Evolutionary conservation across 1,139 yeast genomes (phyloP).

Genomic region (Meyerozyma smithsonii): DNA sequence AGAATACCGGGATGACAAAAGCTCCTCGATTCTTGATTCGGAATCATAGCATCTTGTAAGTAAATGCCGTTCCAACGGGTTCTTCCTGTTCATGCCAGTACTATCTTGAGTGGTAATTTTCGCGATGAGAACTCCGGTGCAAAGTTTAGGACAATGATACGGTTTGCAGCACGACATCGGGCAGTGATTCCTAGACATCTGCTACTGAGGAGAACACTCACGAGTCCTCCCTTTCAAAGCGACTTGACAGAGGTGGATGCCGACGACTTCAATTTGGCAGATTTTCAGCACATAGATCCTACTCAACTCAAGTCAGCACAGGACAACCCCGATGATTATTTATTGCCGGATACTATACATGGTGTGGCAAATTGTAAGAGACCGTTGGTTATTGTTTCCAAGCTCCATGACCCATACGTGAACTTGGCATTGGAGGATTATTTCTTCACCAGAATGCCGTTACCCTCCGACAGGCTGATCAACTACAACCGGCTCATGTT

Average conservation of each 20-base stretch:
- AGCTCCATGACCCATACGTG: conserved; percentile 58
- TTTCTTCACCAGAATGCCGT: conserved; percentile 63
- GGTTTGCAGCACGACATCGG: not conserved
- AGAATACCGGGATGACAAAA: conserved; percentile 55
- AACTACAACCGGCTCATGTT: conserved; percentile 55
- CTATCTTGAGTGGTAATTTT: not conserved
- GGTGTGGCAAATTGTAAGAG: conserved; percentile 13
- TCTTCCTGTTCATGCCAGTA: conserved; percentile 27
- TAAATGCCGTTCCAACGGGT: conserved; percentile 47
- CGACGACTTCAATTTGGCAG: conserved; percentile 36
- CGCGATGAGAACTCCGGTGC: conserved; percentile 4
- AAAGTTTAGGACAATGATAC: not conserved
- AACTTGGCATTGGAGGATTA: conserved; percentile 84
- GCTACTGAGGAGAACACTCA: conserved; percentile 2
- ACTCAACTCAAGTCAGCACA: conserved; percentile 11
- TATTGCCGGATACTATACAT: no score
- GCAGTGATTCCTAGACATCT: not conserved
- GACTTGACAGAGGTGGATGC: conserved; percentile 30
- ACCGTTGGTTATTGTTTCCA: conserved; percentile 40
- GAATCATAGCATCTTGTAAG: conserved; percentile 48
- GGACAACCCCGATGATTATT: no score
- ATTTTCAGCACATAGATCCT: conserved; percentile 39
- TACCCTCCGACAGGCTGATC: conserved; percentile 17
- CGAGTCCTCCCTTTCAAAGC: conserved; percentile 32
- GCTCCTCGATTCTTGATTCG: conserved; percentile 39